Base-by-base conservation (phyloP, 2,329 filamentous ascomycete species). In the Graphilbum ipis-grandicollis region DNA sequence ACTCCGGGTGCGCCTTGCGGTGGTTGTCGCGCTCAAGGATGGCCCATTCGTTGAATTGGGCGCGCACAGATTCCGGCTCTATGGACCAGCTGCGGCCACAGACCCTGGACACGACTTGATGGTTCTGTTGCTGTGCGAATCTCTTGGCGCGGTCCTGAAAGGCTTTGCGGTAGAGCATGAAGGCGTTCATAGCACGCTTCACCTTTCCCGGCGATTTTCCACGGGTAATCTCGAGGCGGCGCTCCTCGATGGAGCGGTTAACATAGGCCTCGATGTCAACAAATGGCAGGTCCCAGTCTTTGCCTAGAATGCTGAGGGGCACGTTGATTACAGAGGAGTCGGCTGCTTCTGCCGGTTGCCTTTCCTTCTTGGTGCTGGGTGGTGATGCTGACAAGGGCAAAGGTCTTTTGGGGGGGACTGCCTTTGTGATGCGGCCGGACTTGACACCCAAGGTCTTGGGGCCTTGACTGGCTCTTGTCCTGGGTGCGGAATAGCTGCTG, bases 121-220 rank as follows among this genome's bases (percentile, higher is more conserved):
- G 88, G 57, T 96, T 94, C 55, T 90, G 88, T 48, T 90, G 75
- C 13, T 72, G 63, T 47, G 80, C 82, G 65, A 76, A 82, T 36
- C 71, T 65, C 56, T 93, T 93, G 41, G 82, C 83, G 23, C 85
- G 68, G 43, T 90, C 81, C 41, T 92, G 82, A 52, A 83, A 94
- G 7, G 84, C 83, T 46, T 90, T 93, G 31, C 90, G 79, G 55
- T 98, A 98, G 35, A 98, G 65, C 79, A 98, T 93, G 61, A 96
- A 98, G 1, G 83, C 88, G 55, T 98, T 98, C 79, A 94, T 93
- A 3, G 90, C 86, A 22, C 90, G 70, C 49, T 88, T 84, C 46
- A 96, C 70, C 52, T 86, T 85, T 19, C 81, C 81, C 2, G 63
- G 63, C 26, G 74, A 62, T 48, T 76, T 83, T 39, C 74, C 69